These are phyloP conservation scores for Hericium rajendrae DNA, from an alignment of 768 basidiomycete genomes.

Conservation along the genomic window DNA sequence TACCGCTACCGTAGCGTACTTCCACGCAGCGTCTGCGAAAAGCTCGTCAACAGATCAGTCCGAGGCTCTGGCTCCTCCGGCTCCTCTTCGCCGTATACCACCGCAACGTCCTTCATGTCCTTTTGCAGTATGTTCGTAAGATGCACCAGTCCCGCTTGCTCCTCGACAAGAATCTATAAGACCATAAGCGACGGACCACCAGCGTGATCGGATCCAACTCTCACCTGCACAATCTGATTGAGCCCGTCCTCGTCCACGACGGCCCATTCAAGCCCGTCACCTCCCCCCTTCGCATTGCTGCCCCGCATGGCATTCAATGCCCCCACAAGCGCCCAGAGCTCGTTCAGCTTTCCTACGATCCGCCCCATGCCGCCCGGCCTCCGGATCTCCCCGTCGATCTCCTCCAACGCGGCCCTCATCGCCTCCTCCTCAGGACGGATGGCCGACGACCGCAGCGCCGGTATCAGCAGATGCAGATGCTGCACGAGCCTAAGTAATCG, in stretches of 20 bases:
- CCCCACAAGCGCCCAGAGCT: slow-evolving; percentile 79
- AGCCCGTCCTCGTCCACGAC: slow-evolving; percentile 86
- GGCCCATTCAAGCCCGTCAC: slow-evolving; percentile 55
- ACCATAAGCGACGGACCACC: background rate
- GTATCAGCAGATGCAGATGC: slow-evolving; percentile 72
- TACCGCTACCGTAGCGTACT: slow-evolving; percentile 1
- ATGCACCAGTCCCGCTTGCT: slow-evolving; percentile 75
- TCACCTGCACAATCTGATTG: slow-evolving; percentile 63
- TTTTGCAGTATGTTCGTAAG: slow-evolving; percentile 65
- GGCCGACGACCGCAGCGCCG: slow-evolving; percentile 62
- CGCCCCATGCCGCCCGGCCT: slow-evolving; percentile 41
- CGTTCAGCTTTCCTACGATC: slow-evolving; percentile 65
- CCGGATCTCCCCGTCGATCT: slow-evolving; percentile 64
- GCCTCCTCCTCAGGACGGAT: slow-evolving; percentile 76
- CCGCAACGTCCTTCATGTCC: slow-evolving; percentile 34
- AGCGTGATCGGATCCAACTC: slow-evolving; percentile 12
- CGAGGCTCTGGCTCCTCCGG: background rate
- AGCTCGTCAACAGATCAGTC: slow-evolving; percentile 4
- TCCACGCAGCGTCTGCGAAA: slow-evolving; percentile 1
- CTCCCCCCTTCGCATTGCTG: slow-evolving; percentile 31
- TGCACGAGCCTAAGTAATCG: slow-evolving; percentile 62
- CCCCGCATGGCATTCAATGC: slow-evolving; percentile 54
- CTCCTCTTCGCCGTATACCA: slow-evolving; percentile 13
- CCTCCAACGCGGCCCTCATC: slow-evolving; percentile 60
- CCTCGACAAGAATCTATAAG: slow-evolving; percentile 57